phyloP scores from a whole-genome alignment of 768 basidiomycete species.

The Pisolithus microcarpus region DNA sequence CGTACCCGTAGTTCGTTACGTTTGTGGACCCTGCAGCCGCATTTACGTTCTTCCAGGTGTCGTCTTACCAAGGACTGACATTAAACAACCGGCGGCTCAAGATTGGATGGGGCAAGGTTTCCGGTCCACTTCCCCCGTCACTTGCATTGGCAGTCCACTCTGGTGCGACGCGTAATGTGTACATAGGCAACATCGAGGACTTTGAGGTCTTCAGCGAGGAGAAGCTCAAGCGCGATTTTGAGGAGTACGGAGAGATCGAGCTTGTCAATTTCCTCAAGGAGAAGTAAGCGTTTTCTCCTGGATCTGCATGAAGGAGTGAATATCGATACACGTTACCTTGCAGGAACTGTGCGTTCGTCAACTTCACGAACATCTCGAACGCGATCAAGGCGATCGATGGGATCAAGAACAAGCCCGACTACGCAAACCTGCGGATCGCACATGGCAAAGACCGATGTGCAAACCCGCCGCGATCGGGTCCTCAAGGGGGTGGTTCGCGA shows the following conservation, averaged over 20 bases:
- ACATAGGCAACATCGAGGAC: constrained; percentile 92
- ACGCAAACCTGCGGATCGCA: constrained; percentile 80
- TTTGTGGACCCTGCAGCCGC: constrained; percentile 93
- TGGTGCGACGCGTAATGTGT: constrained; percentile 95
- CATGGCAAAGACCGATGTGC: constrained; percentile 97
- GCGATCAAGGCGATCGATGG: constrained; percentile 98
- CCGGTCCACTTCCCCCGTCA: constrained; percentile 77
- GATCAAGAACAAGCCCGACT: constrained; percentile 88
- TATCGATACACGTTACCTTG: neutral
- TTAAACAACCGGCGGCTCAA: constrained; percentile 92
- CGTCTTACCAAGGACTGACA: constrained; percentile 81
- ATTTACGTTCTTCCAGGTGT: constrained; percentile 90
- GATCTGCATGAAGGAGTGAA: neutral
- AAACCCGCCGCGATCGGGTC: constrained; percentile 80
- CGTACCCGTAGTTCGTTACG: constrained; percentile 69
- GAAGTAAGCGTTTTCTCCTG: constrained; percentile 57
- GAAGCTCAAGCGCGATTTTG: constrained; percentile 86
- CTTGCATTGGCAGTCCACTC: constrained; percentile 85
- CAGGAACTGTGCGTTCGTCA: constrained; percentile 93
- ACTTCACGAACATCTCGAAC: constrained; percentile 91
- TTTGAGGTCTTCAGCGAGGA: constrained; percentile 90
- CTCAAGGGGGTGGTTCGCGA: constrained; percentile 58
- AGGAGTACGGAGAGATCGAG: constrained; percentile 94
- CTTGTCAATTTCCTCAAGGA: constrained; percentile 93
- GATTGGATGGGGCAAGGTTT: constrained; percentile 97